Evolutionary conservation across 2,329 filamentous ascomycete genomes (phyloP).

Genomic region (Ceratocystis albifundus): DNA sequence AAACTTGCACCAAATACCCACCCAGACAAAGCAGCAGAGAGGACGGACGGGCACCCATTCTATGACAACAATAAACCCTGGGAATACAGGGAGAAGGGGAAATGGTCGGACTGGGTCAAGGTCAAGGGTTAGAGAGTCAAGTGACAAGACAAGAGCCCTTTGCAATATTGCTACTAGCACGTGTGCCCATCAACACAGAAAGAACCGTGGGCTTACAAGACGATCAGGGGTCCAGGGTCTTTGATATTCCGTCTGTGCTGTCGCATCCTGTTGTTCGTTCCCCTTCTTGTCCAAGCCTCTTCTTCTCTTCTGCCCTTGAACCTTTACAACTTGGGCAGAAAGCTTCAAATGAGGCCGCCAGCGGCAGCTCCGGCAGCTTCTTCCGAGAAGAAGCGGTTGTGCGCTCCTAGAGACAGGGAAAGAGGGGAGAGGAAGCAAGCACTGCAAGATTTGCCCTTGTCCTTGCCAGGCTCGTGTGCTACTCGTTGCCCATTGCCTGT

Average conservation of each 20-base stretch:
- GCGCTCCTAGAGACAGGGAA: not conserved
- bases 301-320: not conserved
- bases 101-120: too few relatives aligned
- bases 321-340: not conserved
- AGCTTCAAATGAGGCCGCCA: constrained; percentile 2
- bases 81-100: too few relatives aligned
- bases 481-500: not conserved
- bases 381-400: not conserved
- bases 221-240: not conserved
- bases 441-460: not conserved
- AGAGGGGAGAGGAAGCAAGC: not conserved
- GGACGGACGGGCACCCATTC: too few relatives aligned
- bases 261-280: not conserved
- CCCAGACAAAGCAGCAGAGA: too few relatives aligned
- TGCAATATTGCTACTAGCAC: not conserved
- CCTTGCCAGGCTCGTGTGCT: not conserved
- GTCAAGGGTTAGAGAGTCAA: too few relatives aligned
- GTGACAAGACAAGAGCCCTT: not conserved
- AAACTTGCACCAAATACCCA: too few relatives aligned
- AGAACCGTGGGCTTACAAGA: not conserved
- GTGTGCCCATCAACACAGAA: not conserved
- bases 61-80: too few relatives aligned
- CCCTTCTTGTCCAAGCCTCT: not conserved
- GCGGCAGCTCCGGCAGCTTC: not conserved
- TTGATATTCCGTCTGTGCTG: not conserved